phyloP scores from a whole-genome alignment of 805 yeast species.

The Candida corydali region DNA sequence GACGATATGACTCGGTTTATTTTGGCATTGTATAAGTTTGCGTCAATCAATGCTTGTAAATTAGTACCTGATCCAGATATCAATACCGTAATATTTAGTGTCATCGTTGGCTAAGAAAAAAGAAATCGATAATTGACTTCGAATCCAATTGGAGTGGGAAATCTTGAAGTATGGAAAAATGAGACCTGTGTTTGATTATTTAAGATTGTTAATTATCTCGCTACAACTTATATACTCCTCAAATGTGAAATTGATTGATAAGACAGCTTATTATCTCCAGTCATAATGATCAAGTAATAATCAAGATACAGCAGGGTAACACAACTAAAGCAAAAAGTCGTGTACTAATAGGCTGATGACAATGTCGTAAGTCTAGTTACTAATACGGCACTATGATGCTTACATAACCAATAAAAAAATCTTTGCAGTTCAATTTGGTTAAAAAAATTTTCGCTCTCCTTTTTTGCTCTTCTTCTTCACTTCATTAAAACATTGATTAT shows the following conservation, averaged over 20 bases:
- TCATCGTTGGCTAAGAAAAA: constrained; percentile 8
- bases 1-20: constrained; percentile 85
- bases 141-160: too few species aligned
- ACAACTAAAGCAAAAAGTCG: too few species aligned
- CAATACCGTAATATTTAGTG: constrained; percentile 56
- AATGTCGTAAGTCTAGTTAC: not conserved
- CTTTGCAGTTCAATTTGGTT: constrained; percentile 1
- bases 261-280: too few species aligned
- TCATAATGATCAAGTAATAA: too few species aligned
- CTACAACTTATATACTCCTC: too few species aligned
- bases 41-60: constrained; percentile 89
- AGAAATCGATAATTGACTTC: too few species aligned
- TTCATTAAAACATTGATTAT: constrained; percentile 1
- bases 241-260: too few species aligned
- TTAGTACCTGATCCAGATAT: constrained; percentile 97
- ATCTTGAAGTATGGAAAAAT: too few species aligned
- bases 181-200: too few species aligned
- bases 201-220: too few species aligned
- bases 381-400: not conserved
- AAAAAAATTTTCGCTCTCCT: constrained; percentile 4
- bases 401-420: not conserved
- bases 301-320: too few species aligned
- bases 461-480: constrained; percentile 8
- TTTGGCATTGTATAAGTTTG: constrained; percentile 43
- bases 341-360: not conserved